Evolutionary conservation across 768 basidiomycete genomes (phyloP).

Genomic region (Mycena olivaceomarginata): DNA sequence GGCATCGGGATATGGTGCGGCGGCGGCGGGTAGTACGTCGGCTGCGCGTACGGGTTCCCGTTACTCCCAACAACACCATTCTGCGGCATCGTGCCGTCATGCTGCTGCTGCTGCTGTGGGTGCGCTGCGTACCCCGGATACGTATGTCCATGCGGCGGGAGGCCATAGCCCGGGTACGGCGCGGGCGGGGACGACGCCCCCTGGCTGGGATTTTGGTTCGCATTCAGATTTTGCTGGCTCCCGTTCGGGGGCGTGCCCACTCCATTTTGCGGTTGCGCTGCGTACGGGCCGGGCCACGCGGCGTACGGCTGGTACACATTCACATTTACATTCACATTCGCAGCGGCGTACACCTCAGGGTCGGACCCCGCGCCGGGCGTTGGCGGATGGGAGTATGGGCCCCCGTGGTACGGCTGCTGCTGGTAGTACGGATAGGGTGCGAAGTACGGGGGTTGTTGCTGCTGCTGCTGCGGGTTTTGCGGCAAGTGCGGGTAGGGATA

Average conservation of each 20-base stretch:
- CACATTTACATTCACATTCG: no score
- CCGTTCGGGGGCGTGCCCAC: constrained; percentile 41
- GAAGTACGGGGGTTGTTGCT: constrained; percentile 52
- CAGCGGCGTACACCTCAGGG: neutral
- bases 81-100: constrained; percentile 27
- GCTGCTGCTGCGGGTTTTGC: constrained; percentile 54
- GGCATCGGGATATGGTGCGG: constrained; percentile 27
- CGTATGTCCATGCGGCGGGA: neutral
- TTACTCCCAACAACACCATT: neutral
- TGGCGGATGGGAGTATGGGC: neutral
- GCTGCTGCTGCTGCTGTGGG: constrained; percentile 2
- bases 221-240: constrained; percentile 14
- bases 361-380: neutral
- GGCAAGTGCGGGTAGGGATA: constrained; percentile 38
- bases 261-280: constrained; percentile 36
- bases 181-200: constrained; percentile 35
- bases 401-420: constrained; percentile 43
- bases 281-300: constrained; percentile 38
- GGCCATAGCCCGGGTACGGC: constrained; percentile 31
- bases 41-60: constrained; percentile 10
- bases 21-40: constrained; percentile 35
- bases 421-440: constrained; percentile 51
- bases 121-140: neutral
- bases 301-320: neutral
- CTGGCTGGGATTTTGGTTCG: neutral